Percentiles rank a stretch among this genome's conserved stretches.
Conservation (phyloP, 2,329 filamentous ascomycete genomes). For the Fusarium siculi region DNA sequence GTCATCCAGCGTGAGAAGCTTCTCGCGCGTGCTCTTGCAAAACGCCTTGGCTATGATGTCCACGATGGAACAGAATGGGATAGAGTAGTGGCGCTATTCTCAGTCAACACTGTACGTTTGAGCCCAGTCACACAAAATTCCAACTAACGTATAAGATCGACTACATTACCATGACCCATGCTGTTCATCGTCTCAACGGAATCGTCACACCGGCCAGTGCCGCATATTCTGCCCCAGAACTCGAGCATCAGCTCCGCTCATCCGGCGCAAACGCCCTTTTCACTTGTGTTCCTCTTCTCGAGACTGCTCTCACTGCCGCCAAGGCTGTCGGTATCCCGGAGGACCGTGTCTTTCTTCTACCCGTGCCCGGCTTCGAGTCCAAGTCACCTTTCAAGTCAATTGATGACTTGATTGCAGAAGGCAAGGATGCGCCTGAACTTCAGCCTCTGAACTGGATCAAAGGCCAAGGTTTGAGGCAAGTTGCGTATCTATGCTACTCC, state of each 20-base stretch:
- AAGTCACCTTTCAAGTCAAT: conserved; percentile 70
- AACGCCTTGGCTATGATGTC: conserved; percentile 76
- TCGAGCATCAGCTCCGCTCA: conserved; percentile 77
- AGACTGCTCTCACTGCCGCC: conserved; percentile 72
- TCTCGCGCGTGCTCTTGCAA: conserved; percentile 74
- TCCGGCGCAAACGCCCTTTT: conserved; percentile 77
- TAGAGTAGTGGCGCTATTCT: conserved; percentile 80
- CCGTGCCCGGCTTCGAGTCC: conserved; percentile 68
- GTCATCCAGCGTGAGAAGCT: conserved; percentile 73
- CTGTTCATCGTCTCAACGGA: conserved; percentile 79
- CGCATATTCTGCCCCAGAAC: conserved; percentile 74
- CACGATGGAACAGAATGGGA: conserved; percentile 82
- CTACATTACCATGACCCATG: conserved; percentile 77
- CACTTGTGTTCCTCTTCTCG: conserved; percentile 74
- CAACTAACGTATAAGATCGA: conserved; percentile 67
- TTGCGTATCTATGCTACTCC: conserved; percentile 82
- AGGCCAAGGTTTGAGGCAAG: conserved; percentile 74
- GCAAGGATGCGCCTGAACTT: conserved; percentile 63
- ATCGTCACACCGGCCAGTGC: conserved; percentile 80
- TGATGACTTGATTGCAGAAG: conserved; percentile 72
- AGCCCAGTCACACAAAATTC: not conserved
- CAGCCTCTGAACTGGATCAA: conserved; percentile 68
- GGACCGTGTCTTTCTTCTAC: conserved; percentile 74
- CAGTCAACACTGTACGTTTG: conserved; percentile 76
- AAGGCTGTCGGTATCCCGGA: conserved; percentile 70